Conservation (phyloP, 2,329 filamentous ascomycete species). For the Periglandula ipomoeae region DNA sequence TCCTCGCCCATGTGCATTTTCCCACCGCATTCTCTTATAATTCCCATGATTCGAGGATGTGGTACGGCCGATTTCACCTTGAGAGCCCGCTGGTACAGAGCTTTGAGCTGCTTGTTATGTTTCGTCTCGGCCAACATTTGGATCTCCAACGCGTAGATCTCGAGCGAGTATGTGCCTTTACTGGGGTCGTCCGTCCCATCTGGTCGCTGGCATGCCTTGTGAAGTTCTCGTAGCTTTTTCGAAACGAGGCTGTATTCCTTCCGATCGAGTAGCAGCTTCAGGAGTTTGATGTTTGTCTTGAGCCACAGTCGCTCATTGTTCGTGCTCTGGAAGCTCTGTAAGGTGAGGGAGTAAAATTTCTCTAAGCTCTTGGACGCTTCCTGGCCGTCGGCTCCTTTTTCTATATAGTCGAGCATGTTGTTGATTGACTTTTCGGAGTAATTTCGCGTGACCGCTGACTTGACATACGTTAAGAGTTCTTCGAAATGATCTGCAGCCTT, state of each 20-base stretch:
- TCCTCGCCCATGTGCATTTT: slow-evolving; percentile 99
- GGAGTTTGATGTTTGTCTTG: slow-evolving; percentile 96
- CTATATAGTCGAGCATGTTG: slow-evolving; percentile 96
- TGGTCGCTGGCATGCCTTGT: slow-evolving; percentile 76
- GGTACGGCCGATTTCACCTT: slow-evolving; percentile 94
- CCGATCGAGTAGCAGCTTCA: slow-evolving; percentile 80
- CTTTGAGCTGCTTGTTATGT: slow-evolving; percentile 95
- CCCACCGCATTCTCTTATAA: slow-evolving; percentile 95
- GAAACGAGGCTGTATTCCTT: slow-evolving; percentile 76
- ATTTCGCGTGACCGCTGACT: slow-evolving; percentile 91
- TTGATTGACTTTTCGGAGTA: slow-evolving; percentile 99
- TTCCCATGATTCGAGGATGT: slow-evolving; percentile 97
- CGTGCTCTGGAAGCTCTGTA: slow-evolving; percentile 90
- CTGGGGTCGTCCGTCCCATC: slow-evolving; percentile 86
- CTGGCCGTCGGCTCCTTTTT: slow-evolving; percentile 69
- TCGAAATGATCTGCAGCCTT: slow-evolving; percentile 87
- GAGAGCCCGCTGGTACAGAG: slow-evolving; percentile 82
- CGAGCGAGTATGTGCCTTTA: slow-evolving; percentile 92
- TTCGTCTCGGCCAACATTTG: slow-evolving; percentile 97
- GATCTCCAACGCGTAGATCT: slow-evolving; percentile 95
- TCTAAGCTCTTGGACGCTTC: slow-evolving; percentile 76
- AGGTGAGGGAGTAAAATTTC: slow-evolving; percentile 86
- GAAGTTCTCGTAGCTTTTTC: slow-evolving; percentile 79
- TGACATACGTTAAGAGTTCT: slow-evolving; percentile 94
- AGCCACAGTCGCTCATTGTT: slow-evolving; percentile 97